Base-by-base conservation (phyloP, 257 asterid genomes). In the Solanum appendiculatum region DNA sequence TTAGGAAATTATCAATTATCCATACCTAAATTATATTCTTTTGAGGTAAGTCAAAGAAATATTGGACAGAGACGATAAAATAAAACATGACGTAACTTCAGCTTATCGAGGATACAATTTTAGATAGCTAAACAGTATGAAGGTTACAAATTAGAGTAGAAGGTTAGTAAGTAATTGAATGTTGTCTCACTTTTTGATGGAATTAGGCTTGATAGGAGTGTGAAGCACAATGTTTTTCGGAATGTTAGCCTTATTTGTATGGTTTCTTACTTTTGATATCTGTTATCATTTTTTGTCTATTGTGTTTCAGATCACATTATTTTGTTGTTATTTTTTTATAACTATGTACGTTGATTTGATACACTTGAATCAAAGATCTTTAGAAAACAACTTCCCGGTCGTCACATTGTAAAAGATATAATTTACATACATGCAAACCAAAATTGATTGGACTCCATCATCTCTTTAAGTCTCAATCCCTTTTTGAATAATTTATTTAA, bases 301-400 rank as follows among this genome's bases (percentile, higher is more conserved):
- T 23, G 3, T 10, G 3, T 23, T 60, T 60, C 7, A 10, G 6
- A n/a, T 9, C 1, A 60, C 15, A 58, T 58, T 58, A 58, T 58
- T 23, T 58, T 58, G 1, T 21, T 9, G 0, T 58, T 58, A 0
- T 0, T 58, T 23, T n/a, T 21, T 58, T 4, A 64, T 25, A 54
- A 54, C 11, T 51, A 54, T 0, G 1, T 54, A 54, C 21, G 0
- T 18, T 54, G 0, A 54, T 7, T 18, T 18, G 0, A 7, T 20
- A 3, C 1, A 54, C 1, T 20, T 20, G 0, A 6, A 0, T 54
- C 0, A 54, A 51, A 0, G 1, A 20, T 54, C 1, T 54, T 54
- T 0, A 2, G 18, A 12, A 44, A 44, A 12, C 10, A 39, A 39
- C 0, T 10, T 11, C 5, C 4, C 51, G 3, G 12, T 44, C 5